A percentile compares a stretch with the other conserved stretches of the same genome.
phyloP scores from a whole-genome alignment of 202 grass and related monocot species.

The Schoenoplectus triqueter region DNA sequence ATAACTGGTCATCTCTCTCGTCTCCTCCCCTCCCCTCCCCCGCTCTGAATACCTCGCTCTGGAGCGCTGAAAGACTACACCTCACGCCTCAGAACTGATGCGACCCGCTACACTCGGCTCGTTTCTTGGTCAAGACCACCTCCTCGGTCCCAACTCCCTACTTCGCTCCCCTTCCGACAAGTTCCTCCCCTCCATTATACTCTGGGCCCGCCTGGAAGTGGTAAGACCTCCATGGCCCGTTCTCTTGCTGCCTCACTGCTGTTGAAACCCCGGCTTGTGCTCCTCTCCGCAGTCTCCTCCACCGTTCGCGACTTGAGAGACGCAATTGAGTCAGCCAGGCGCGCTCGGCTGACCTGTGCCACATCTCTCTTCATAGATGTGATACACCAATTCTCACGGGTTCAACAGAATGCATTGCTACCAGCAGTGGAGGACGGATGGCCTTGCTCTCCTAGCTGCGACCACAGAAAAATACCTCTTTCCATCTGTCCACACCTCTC shows the following conservation, averaged over 20 bases:
- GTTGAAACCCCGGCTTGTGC: slow-evolving; percentile 32
- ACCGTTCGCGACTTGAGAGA: slow-evolving; percentile 50
- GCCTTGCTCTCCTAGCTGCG: slow-evolving; percentile 40
- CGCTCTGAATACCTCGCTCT: too few relatives aligned
- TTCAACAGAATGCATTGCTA: slow-evolving; percentile 54
- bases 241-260: slow-evolving; percentile 42
- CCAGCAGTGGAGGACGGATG: slow-evolving; percentile 51
- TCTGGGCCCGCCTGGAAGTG: slow-evolving; percentile 54
- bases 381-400: slow-evolving; percentile 52
- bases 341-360: slow-evolving; percentile 11
- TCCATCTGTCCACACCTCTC: slow-evolving; percentile 53
- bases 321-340: slow-evolving; percentile 28
- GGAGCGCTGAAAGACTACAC: too few relatives aligned
- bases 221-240: slow-evolving; percentile 53
- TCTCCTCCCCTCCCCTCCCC: too few relatives aligned
- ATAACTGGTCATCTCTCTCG: too few relatives aligned
- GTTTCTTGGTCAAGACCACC: slow-evolving; percentile 51
- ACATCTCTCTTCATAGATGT: slow-evolving; percentile 54
- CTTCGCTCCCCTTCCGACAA: slow-evolving; percentile 27
- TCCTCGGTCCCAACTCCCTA: slow-evolving; percentile 43
- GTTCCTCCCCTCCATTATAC: slow-evolving; percentile 45
- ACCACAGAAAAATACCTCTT: slow-evolving; percentile 59
- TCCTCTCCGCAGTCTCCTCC: slow-evolving; percentile 48
- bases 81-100: slow-evolving; percentile 39
- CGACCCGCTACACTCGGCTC: slow-evolving; percentile 41